A percentile compares a stretch with the other conserved stretches of the same genome.
Conservation (phyloP, 2,329 filamentous ascomycete species). For the Chrysoporthe cubensis region DNA sequence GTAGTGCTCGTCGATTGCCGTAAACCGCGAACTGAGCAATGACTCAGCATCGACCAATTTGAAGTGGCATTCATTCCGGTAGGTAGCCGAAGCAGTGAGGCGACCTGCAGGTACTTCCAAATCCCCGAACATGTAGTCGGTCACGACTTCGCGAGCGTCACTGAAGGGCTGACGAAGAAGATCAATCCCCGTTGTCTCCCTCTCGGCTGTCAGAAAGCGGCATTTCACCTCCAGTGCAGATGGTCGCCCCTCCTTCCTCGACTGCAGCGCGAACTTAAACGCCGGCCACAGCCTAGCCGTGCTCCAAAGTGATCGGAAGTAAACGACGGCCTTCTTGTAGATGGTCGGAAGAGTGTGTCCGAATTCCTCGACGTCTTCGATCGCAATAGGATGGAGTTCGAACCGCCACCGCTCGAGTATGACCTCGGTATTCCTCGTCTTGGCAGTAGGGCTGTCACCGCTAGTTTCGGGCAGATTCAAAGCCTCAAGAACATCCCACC, state of each 20-base stretch:
- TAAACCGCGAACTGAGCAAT: constrained; percentile 87
- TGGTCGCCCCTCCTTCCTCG: constrained; percentile 71
- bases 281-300: constrained; percentile 81
- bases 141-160: constrained; percentile 67
- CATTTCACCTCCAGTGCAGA: constrained; percentile 75
- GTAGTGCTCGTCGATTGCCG: constrained; percentile 86
- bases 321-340: constrained; percentile 96
- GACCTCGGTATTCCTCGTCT: constrained; percentile 68
- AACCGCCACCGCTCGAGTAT: constrained; percentile 91
- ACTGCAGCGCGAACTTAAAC: constrained; percentile 80
- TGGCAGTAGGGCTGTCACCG: constrained; percentile 47
- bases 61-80: constrained; percentile 88
- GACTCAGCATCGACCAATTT: constrained; percentile 90
- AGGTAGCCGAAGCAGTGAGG: constrained; percentile 79
- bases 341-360: constrained; percentile 75
- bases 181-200: constrained; percentile 63
- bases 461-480: constrained; percentile 66
- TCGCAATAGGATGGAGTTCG: constrained; percentile 69
- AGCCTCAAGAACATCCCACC: constrained; percentile 89
- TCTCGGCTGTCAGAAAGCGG: constrained; percentile 70
- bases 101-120: constrained; percentile 86
- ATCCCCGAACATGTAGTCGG: constrained; percentile 79
- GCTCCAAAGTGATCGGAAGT: constrained; percentile 87
- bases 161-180: constrained; percentile 72
- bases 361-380: constrained; percentile 59